Evolutionary conservation across 2,329 filamentous ascomycete genomes (phyloP), one percentile per base, ranked within the genome.

Genomic region (Thermothelomyces thermophilus): DNA sequence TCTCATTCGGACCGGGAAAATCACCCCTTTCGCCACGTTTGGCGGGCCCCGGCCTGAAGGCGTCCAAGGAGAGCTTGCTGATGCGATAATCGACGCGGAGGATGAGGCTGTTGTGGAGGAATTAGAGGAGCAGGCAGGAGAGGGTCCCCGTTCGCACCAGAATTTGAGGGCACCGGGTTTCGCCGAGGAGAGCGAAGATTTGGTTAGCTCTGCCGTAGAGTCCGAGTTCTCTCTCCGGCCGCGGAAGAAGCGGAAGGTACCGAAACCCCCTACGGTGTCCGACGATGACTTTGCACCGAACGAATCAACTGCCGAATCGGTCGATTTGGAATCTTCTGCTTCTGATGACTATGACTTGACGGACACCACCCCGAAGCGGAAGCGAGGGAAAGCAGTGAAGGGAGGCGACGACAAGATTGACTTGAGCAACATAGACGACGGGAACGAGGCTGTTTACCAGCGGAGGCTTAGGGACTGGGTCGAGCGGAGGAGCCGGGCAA

Each of bases 1-100:
- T 64, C 77, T 98, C 41, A 93, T 98, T 42, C 83, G 93, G 24
- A 98, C 91, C 0, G 93, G 93, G 54, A 97, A 97, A 69, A 97
- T 98, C 58, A 98, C 93, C 0, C 93, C 93, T 0, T 98, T 98
- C 62, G 87, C 90, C 7, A 87, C 84, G 56, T 79, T 95, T 59
- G 82, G 82, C 22, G 76, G 80, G 13, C 75, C 79, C n/a, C 71
- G 82, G 1, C 74, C 74, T 3, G 73, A 79, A 24, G 80, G 77
- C 3, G 74, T 82, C 2, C 75, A 83, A 39, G 84, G 84, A 2
- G 84, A 83, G 52, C 72, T 95, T 14, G 84, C 86, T 10, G 83
- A 90, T 61, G 85, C 84, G 2, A 77, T 95, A 51, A 71, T 90
- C 13, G 87, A 94, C 63, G 89, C 87, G 0, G 90, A 95, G 63